A percentile compares a stretch with the other conserved stretches of the same genome.
phyloP scores from a whole-genome alignment of 2,329 filamentous ascomycete genomes.

The Cercospora zeina region DNA sequence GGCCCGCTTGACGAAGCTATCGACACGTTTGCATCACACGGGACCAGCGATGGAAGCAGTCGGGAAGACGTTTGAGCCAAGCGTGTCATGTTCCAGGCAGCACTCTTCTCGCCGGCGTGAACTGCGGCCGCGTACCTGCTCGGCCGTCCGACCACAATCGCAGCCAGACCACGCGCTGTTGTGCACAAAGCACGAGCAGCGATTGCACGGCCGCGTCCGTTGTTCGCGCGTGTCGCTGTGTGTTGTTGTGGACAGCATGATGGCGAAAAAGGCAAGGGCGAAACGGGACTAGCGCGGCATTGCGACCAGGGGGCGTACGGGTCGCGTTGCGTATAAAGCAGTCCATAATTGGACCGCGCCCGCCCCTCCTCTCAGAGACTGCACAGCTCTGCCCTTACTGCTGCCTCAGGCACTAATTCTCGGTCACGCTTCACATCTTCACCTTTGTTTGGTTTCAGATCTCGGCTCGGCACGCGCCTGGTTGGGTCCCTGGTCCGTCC shows the following conservation, averaged over 20 bases:
- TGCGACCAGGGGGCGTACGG: neutral
- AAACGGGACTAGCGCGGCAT: neutral
- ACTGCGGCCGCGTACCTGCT: neutral
- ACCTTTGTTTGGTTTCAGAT: neutral
- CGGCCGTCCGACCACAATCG: neutral
- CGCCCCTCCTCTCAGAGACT: neutral
- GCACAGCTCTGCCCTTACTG: neutral
- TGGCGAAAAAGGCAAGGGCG: neutral
- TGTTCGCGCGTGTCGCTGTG: neutral
- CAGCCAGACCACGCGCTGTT: too few relatives aligned
- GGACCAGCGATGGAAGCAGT: neutral
- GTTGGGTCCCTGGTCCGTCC: neutral
- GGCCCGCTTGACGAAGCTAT: neutral
- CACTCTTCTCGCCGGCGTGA: neutral
- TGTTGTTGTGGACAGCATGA: neutral
- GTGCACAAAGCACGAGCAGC: neutral
- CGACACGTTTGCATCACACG: neutral
- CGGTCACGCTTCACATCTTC: neutral
- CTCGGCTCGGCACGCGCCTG: conserved; percentile 4
- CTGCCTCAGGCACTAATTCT: neutral
- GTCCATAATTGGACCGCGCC: neutral
- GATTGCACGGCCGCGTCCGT: neutral
- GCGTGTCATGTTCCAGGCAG: neutral
- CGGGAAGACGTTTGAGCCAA: neutral
- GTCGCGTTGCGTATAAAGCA: conserved; percentile 4